Conservation (phyloP, 78 protist genomes). For the slime mould (Dictyostelium discoideum) region DNA sequence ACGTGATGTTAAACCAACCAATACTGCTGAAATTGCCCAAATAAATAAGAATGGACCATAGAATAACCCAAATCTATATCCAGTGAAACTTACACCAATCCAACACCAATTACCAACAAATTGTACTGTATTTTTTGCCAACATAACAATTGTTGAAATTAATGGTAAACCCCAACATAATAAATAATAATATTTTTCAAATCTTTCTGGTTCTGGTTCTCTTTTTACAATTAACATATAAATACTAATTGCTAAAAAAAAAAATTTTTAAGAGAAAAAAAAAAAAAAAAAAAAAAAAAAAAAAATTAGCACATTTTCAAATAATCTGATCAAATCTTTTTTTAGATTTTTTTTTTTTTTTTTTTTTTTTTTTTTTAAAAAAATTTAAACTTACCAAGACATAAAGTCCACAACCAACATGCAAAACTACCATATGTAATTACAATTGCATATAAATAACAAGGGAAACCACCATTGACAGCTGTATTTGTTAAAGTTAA, state of each 20-base stretch:
- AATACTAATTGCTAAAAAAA: conserved; percentile 31
- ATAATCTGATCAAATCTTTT: not conserved
- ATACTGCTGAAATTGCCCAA: conserved; percentile 14
- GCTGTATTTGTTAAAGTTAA: conserved; percentile 26
- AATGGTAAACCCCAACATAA: conserved; percentile 68
- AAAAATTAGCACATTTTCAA: not conserved
- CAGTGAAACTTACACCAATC: conserved; percentile 5
- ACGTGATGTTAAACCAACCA: conserved; percentile 37
- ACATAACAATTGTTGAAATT: conserved; percentile 40
- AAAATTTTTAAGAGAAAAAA: too few relatives aligned
- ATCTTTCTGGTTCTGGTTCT: conserved; percentile 57
- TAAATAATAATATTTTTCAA: conserved; percentile 39
- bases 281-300: not conserved
- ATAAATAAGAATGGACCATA: conserved; percentile 55
- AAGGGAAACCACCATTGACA: conserved; percentile 11
- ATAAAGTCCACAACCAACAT: conserved; percentile 71
- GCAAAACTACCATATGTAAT: conserved; percentile 66
- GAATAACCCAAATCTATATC: conserved; percentile 39
- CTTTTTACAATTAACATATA: conserved; percentile 53
- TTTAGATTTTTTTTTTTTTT: not conserved
- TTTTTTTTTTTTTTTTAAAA: not conserved
- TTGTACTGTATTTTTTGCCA: conserved; percentile 33
- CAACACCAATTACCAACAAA: conserved; percentile 71
- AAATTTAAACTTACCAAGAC: conserved; percentile 16
- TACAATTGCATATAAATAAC: conserved; percentile 38